Percentiles rank a stretch among this genome's conserved stretches.
phyloP scores from a whole-genome alignment of 148 eudicot species.

The Nyssa sinensis region DNA sequence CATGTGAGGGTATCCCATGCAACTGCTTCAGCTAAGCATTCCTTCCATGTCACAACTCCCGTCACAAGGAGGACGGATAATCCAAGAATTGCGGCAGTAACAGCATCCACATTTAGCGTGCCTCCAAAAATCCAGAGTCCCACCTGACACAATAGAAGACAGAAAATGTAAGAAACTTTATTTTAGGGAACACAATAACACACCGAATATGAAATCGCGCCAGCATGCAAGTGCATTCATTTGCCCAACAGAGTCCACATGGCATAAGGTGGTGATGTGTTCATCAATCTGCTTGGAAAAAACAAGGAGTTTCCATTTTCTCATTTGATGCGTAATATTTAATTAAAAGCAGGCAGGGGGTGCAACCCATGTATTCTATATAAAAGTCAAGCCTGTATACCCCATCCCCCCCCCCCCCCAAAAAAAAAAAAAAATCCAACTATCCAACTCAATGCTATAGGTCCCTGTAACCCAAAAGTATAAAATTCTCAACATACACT shows the following conservation, averaged over 20 bases:
- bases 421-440: too few relatives aligned
- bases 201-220: background rate
- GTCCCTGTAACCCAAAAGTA: too few relatives aligned
- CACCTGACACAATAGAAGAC: slow-evolving; percentile 45
- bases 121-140: slow-evolving; percentile 96
- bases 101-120: slow-evolving; percentile 78
- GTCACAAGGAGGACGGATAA: slow-evolving; percentile 72
- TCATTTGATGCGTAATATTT: too few relatives aligned
- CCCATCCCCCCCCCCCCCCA: background rate
- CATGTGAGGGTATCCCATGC: slow-evolving; percentile 98
- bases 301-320: background rate
- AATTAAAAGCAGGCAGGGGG: too few relatives aligned
- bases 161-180: background rate
- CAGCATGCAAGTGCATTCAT: background rate
- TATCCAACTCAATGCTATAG: too few relatives aligned
- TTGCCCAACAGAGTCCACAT: background rate
- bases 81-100: slow-evolving; percentile 96
- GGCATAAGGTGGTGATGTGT: background rate
- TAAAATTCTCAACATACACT: too few relatives aligned
- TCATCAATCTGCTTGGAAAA: background rate
- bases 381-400: too few relatives aligned
- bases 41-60: slow-evolving; percentile 97
- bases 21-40: slow-evolving; percentile 87
- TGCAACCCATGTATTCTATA: too few relatives aligned
- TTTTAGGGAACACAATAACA: background rate